phyloP scores from a whole-genome alignment of 2,329 filamentous ascomycete species.

The Hysterium pulicare region DNA sequence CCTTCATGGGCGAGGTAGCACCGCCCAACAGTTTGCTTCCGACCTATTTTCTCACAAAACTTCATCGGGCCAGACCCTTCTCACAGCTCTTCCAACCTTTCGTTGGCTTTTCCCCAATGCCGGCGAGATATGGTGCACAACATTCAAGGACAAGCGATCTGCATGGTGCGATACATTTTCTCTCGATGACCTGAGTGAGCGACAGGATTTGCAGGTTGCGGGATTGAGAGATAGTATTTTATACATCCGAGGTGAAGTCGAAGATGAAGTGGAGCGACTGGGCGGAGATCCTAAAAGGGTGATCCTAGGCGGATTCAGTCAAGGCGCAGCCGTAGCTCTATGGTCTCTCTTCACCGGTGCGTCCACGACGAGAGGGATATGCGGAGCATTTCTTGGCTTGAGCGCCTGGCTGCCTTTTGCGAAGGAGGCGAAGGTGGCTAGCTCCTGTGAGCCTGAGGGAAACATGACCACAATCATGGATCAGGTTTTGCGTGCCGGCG shows the following conservation, averaged over 20 bases:
- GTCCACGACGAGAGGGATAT: constrained; percentile 2
- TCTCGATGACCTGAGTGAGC: constrained; percentile 37
- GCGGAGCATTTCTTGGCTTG: constrained; percentile 16
- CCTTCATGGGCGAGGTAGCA: constrained; percentile 46
- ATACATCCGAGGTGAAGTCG: constrained; percentile 21
- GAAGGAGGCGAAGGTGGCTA: constrained; percentile 5
- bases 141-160: constrained; percentile 23
- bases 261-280: constrained; percentile 11
- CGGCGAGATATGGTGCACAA: constrained; percentile 26
- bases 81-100: constrained; percentile 44
- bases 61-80: constrained; percentile 22
- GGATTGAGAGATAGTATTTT: constrained; percentile 42
- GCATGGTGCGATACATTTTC: constrained; percentile 56
- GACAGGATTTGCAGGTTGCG: constrained; percentile 42
- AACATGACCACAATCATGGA: constrained; percentile 3
- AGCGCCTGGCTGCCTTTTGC: constrained; percentile 20
- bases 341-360: constrained; percentile 13
- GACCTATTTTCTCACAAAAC: constrained; percentile 37
- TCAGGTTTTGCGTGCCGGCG: too few relatives aligned
- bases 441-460: neutral
- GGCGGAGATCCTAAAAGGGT: constrained; percentile 10
- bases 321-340: constrained; percentile 19
- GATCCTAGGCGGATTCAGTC: constrained; percentile 21
- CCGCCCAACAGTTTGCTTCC: constrained; percentile 35
- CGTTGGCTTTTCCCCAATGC: constrained; percentile 52